Percentiles rank a stretch among this genome's conserved stretches.
These are phyloP conservation scores for Lentinula boryana DNA, from an alignment of 768 basidiomycete genomes.

Conservation along the genomic window DNA sequence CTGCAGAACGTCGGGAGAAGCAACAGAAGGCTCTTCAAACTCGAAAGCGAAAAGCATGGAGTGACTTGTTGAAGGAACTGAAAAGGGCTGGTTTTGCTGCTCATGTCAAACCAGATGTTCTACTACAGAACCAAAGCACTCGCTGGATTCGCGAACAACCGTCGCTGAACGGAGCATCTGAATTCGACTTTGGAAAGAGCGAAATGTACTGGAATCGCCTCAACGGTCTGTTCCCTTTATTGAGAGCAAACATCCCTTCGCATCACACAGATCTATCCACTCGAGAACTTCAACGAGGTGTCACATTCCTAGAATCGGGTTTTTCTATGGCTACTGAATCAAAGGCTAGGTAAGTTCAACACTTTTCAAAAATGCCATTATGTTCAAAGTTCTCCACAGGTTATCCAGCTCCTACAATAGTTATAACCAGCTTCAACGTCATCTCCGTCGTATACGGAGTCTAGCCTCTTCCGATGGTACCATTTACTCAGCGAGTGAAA, in stretches of 20 bases:
- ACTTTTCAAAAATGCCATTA: background rate
- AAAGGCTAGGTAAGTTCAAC: constrained; percentile 52
- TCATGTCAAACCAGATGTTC: constrained; percentile 65
- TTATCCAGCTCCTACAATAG: constrained; percentile 20
- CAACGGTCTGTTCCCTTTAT: constrained; percentile 53
- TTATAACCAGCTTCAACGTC: constrained; percentile 18
- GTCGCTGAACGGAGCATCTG: constrained; percentile 19
- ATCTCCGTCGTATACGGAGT: constrained; percentile 23
- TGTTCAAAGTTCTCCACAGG: constrained; percentile 15
- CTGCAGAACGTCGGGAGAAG: constrained; percentile 50
- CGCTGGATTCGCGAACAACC: constrained; percentile 68
- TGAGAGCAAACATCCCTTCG: constrained; percentile 53
- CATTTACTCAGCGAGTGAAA: constrained; percentile 6
- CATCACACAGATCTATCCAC: constrained; percentile 84
- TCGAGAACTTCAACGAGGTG: constrained; percentile 79
- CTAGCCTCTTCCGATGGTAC: constrained; percentile 14
- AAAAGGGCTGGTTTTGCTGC: constrained; percentile 71
- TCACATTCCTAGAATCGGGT: constrained; percentile 73
- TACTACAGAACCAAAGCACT: constrained; percentile 46
- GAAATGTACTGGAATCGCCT: constrained; percentile 66
- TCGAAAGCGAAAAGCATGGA: constrained; percentile 86
- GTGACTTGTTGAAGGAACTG: constrained; percentile 85
- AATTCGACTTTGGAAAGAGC: constrained; percentile 23
- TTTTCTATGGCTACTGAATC: constrained; percentile 61
- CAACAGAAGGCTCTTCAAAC: constrained; percentile 67